A percentile compares a stretch with the other conserved stretches of the same genome.
phyloP scores from a whole-genome alignment of 1,284 basidiomycete genomes.

The Moesziomyces globuligerus region DNA sequence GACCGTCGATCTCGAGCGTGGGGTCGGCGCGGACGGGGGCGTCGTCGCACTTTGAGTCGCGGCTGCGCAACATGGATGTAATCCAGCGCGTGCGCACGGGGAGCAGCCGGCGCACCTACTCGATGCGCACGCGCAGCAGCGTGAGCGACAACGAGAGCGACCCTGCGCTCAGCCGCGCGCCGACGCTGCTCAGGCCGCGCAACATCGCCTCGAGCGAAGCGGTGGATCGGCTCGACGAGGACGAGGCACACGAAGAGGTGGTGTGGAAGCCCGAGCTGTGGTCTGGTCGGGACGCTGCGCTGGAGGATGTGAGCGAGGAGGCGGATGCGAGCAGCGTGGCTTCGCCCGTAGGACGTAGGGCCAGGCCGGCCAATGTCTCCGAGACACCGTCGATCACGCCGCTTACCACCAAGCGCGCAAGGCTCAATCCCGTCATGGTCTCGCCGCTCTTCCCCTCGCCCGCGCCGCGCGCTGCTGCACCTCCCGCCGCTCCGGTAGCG shows the following conservation, averaged over 20 bases:
- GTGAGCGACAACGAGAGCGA: slow-evolving; percentile 34
- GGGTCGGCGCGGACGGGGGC: slow-evolving; percentile 50
- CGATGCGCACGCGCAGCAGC: slow-evolving; percentile 30
- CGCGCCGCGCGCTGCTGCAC: not conserved
- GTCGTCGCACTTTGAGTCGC: slow-evolving; percentile 50
- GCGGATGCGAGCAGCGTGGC: not conserved
- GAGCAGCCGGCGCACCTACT: slow-evolving; percentile 41
- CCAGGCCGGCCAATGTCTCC: slow-evolving; percentile 27
- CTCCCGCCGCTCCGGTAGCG: not conserved
- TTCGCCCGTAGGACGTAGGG: not conserved
- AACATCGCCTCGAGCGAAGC: slow-evolving; percentile 20
- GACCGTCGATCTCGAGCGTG: slow-evolving; percentile 44
- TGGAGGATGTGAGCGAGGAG: slow-evolving; percentile 22
- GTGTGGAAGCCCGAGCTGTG: slow-evolving; percentile 38
- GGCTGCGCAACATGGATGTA: slow-evolving; percentile 56
- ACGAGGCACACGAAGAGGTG: slow-evolving; percentile 36
- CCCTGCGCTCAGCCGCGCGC: slow-evolving; percentile 23
- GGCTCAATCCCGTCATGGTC: slow-evolving; percentile 49
- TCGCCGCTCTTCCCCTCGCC: slow-evolving; percentile 45
- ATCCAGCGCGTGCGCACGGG: slow-evolving; percentile 55
- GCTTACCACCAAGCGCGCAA: slow-evolving; percentile 55
- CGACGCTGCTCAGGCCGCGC: slow-evolving; percentile 30
- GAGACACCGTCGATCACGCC: slow-evolving; percentile 58
- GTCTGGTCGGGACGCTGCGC: not conserved
- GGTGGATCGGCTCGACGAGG: slow-evolving; percentile 1